Percentiles rank a stretch among this genome's conserved stretches.
These are phyloP conservation scores for Thielaviopsis musarum DNA, from an alignment of 2,329 filamentous ascomycete species.

Conservation along the genomic window DNA sequence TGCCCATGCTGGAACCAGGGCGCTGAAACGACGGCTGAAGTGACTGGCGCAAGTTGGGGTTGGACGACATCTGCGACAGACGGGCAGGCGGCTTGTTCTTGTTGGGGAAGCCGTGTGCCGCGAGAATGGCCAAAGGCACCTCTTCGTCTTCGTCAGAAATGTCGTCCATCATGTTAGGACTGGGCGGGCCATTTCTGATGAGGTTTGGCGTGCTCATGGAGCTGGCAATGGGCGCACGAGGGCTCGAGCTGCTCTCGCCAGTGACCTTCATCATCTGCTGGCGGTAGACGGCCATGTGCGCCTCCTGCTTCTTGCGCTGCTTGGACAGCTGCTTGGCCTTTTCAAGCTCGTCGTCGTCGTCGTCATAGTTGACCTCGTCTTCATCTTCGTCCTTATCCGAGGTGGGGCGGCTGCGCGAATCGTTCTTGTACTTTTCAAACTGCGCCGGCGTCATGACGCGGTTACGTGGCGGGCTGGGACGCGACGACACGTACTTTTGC, in stretches of 20 bases:
- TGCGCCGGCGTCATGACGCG: constrained; percentile 85
- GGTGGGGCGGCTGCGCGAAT: constrained; percentile 23
- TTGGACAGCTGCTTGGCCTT: constrained; percentile 55
- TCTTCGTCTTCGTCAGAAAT: constrained; percentile 71
- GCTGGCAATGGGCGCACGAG: constrained; percentile 37
- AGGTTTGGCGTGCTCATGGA: constrained; percentile 49
- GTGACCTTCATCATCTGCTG: constrained; percentile 97
- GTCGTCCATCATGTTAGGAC: constrained; percentile 25
- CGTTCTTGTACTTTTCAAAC: constrained; percentile 65
- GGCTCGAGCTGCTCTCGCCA: constrained; percentile 27
- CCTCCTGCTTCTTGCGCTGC: constrained; percentile 74
- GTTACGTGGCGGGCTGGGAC: constrained; percentile 30
- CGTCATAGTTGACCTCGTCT: constrained; percentile 49
- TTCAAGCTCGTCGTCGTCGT: constrained; percentile 61
- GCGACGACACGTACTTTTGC: constrained; percentile 21
- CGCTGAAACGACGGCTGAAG: constrained; percentile 20
- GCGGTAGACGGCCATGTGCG: constrained; percentile 74
- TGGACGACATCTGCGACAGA: constrained; percentile 47
- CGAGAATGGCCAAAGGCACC: constrained; percentile 68
- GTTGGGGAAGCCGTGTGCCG: constrained; percentile 74
- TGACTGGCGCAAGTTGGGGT: constrained; percentile 51
- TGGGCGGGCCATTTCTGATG: constrained; percentile 17
- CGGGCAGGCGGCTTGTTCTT: constrained; percentile 59
- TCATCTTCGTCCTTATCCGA: constrained; percentile 41
- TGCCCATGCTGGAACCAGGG: constrained; percentile 33